A percentile compares a stretch with the other conserved stretches of the same genome.
These are phyloP conservation scores for Annulohypoxylon bovei DNA, from an alignment of 495 filamentous ascomycete species.

Conservation along the genomic window DNA sequence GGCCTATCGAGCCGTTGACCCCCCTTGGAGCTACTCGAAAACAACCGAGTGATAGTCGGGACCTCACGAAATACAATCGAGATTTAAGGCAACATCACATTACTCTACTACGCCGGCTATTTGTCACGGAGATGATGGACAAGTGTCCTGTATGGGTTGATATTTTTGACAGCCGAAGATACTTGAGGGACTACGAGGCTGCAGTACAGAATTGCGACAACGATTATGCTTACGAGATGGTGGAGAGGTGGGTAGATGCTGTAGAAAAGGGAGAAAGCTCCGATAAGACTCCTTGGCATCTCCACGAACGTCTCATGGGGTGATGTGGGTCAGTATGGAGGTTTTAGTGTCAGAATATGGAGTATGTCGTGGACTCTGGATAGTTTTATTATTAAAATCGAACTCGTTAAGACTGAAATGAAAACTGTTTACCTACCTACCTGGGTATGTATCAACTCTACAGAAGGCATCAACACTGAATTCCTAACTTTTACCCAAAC, in stretches of 20 bases:
- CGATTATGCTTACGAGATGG: slow-evolving; percentile 32
- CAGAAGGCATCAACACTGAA: neutral
- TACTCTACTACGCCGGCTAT: slow-evolving; percentile 47
- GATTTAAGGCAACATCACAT: slow-evolving; percentile 48
- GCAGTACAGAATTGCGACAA: slow-evolving; percentile 45
- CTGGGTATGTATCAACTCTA: neutral
- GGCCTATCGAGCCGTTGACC: slow-evolving; percentile 19
- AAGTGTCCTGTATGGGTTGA: slow-evolving; percentile 37
- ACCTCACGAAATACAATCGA: slow-evolving; percentile 12
- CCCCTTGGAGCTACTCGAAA: slow-evolving; percentile 33
- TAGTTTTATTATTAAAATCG: neutral
- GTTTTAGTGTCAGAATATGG: neutral
- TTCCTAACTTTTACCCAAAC: neutral
- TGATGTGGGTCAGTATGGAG: neutral
- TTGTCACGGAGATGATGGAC: slow-evolving; percentile 47
- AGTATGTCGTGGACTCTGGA: neutral
- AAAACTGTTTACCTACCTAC: too few relatives aligned
- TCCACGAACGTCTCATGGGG: slow-evolving; percentile 33
- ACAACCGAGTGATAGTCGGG: neutral
- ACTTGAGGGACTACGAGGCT: slow-evolving; percentile 41
- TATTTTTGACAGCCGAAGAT: slow-evolving; percentile 7
- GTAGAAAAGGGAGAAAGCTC: slow-evolving; percentile 7
- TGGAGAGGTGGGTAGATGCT: slow-evolving; percentile 39
- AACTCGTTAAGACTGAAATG: neutral
- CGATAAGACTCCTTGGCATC: neutral